Conservation (phyloP, 352 stramenopile genomes). For the Nothophytophthora sp. region DNA sequence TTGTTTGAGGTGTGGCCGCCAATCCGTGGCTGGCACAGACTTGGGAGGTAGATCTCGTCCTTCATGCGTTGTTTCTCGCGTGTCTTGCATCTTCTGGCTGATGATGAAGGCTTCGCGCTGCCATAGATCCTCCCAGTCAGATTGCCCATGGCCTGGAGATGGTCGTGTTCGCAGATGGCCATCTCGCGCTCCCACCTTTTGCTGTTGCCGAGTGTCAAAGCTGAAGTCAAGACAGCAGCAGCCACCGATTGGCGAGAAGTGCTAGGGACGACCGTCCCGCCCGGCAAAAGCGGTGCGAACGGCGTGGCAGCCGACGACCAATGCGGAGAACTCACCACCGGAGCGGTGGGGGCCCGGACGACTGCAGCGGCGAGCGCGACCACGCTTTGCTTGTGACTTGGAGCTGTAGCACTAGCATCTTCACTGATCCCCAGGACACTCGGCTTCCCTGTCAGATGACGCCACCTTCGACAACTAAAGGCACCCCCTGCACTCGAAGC, state of each 20-base stretch:
- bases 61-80: conserved; percentile 19
- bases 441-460: conserved; percentile 28
- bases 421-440: conserved; percentile 5
- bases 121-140: conserved; percentile 22
- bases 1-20: background rate
- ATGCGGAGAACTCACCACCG: conserved; percentile 15
- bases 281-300: conserved; percentile 21
- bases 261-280: conserved; percentile 18
- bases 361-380: background rate
- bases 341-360: conserved; percentile 15
- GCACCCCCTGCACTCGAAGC: conserved; percentile 17
- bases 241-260: conserved; percentile 26
- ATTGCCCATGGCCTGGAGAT: conserved; percentile 25
- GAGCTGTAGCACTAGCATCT: background rate
- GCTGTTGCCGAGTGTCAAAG: conserved; percentile 5
- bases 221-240: conserved; percentile 21
- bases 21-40: conserved; percentile 10
- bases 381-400: conserved; percentile 1
- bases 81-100: conserved; percentile 5
- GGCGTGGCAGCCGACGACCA: conserved; percentile 24
- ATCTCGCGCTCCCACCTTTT: conserved; percentile 33
- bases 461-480: conserved; percentile 54
- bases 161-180: conserved; percentile 25
- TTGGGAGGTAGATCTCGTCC: conserved; percentile 29
- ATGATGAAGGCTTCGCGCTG: background rate